Base-by-base conservation (phyloP, 768 basidiomycete genomes). In the Leucocoprinus leucothites region DNA sequence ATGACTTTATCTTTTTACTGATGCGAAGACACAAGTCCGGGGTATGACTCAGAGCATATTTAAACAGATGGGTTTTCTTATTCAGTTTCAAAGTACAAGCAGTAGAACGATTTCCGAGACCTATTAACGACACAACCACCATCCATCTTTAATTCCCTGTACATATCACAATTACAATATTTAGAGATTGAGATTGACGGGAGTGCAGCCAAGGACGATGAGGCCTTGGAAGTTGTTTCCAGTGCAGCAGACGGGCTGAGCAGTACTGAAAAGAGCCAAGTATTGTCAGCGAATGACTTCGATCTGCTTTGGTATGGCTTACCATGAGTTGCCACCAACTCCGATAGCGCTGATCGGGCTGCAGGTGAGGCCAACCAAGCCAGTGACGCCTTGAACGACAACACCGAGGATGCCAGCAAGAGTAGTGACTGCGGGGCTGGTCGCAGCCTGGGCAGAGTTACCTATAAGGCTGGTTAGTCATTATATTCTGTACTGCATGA, bases 241-340 rank as follows among this genome's bases (percentile, higher is more conserved):
- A 22, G 60, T 57, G 67, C 67, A 71, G 61, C 68, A 71, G 43
- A 69, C 68, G 13, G 64, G 61, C 38, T 68, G 64, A 9, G 60
- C 58, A 28, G 51, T 42, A 59, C 66, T 57, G 65, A n/a, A 38
- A 38, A n/a, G 14, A 25, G 7, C 8, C 35, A 2, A 19, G 9
- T 18, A 31, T 48, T 31, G 28, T 35, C 9, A 31, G 47, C n/a
- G 26, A 3, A 11, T 18, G 14, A 31, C 2, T 46, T 28, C 9
- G 2, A n/a, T 11, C 6, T 24, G 26, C 7, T 14, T 3, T 14
- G 18, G 18, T 18, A 35, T 19, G 11, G 7, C 67, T 53, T 5
- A 69, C 70, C 58, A 71, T 56, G 50, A 69, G 62, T 51, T 58
- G n/a, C 63, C 66, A 47, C 45, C 45, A 44, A 22, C 36, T 1